A percentile compares a stretch with the other conserved stretches of the same genome.
Evolutionary conservation across 257 asterid genomes (phyloP).

Genomic region (Solanum gandarillasii): DNA sequence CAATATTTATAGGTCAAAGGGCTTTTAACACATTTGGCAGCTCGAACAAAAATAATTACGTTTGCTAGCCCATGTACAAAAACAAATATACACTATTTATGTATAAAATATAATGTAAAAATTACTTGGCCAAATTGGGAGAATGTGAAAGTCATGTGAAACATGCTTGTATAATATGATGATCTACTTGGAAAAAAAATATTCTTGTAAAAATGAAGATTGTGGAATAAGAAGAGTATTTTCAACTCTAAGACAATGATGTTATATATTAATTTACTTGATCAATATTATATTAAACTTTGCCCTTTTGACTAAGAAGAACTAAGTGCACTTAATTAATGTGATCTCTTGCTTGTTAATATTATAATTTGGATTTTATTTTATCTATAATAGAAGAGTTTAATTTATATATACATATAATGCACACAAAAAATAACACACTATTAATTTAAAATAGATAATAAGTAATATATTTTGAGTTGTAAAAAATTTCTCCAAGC

Average conservation of each 20-base stretch:
- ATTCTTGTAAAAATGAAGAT: background rate
- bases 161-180: background rate
- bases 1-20: background rate
- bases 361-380: background rate
- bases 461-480: background rate
- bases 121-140: background rate
- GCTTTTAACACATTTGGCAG: background rate
- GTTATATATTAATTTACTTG: background rate
- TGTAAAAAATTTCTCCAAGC: background rate
- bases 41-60: background rate
- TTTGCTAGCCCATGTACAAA: background rate
- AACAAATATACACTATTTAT: background rate
- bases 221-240: background rate
- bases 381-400: background rate
- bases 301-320: background rate
- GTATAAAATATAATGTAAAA: background rate
- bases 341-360: background rate
- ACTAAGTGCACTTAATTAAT: background rate
- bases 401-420: background rate
- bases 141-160: background rate
- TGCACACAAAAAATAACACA: background rate
- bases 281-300: background rate
- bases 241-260: background rate
- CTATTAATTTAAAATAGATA: background rate
- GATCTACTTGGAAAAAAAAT: background rate